Percentiles rank a stretch among this genome's conserved stretches.
These are phyloP conservation scores for Candida railenensis DNA, from an alignment of 805 yeast species.

Conservation along the genomic window DNA sequence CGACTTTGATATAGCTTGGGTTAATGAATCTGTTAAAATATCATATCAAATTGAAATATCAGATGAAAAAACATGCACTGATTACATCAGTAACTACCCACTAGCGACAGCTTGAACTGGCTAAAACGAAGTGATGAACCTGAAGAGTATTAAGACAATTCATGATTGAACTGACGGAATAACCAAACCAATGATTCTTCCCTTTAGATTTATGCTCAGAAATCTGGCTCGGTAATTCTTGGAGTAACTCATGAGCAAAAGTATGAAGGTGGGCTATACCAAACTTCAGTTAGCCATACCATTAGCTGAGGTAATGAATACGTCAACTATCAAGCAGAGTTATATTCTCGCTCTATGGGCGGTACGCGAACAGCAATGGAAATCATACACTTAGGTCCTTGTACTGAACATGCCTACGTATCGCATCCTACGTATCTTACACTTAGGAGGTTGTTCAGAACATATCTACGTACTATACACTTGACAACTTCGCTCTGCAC, in stretches of 20 bases:
- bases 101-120: background rate
- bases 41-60: background rate
- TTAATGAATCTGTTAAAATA: background rate
- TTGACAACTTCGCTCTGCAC: too few species aligned
- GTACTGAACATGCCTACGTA: too few species aligned
- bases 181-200: background rate
- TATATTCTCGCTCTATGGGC: background rate
- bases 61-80: too few species aligned
- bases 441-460: too few species aligned
- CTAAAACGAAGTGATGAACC: background rate
- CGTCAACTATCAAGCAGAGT: background rate
- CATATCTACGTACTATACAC: too few species aligned
- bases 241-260: background rate
- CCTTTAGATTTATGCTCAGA: background rate
- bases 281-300: background rate
- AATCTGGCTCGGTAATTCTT: background rate
- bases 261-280: background rate
- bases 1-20: background rate
- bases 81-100: background rate
- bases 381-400: background rate
- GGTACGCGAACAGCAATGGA: background rate
- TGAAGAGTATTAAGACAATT: background rate
- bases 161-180: background rate
- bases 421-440: too few species aligned
- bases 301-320: background rate